Base-by-base conservation (phyloP, 768 basidiomycete species). In the Rhizopogon vinicolor region DNA sequence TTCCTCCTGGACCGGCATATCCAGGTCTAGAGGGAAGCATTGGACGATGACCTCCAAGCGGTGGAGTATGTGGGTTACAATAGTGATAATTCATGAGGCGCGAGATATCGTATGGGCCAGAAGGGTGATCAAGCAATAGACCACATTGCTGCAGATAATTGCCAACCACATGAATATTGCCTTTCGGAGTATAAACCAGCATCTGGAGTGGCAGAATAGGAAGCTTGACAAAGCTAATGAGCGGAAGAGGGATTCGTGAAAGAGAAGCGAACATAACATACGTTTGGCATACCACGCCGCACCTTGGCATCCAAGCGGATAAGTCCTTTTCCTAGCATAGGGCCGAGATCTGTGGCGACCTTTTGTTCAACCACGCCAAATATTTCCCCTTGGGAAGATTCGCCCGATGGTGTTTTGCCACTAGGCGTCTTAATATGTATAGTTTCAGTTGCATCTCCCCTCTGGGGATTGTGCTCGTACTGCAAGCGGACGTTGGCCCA, bases 181-280 rank as follows among this genome's bases (percentile, higher is more conserved):
- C 91, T 68, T 96, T 97, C 5, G 93, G 92, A 5, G 96, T 96
- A 71, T 90, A 96, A 31, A 98, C 85, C 40, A 97, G 82, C 70
- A 97, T 81, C 65, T 89, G 87, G 16, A 98, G 77, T 19, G 86
- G 83, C 44, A 96, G 76, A 53, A 93, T 90, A 46, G 90, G 89
- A 51, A 89, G 78, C 91, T 95, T 9, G 57, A 51, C 33, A 53
- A 40, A 48, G 12, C 52, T 41, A 40, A 58, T 51, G 28, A 57
- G 58, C 52, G 58, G 55, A 62, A 40, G 58, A 58, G 64, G 55
- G 33, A 51, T 52, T 61, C 53, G 61, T 52, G 49, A 62, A 55
- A 31, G 49, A 13, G 16, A 49, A 53, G 22, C 35, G 22, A 28
- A 49, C 22, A 51, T 61, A 41, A 62, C 60, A 60, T 74, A 89